Base-by-base conservation (phyloP, 495 filamentous ascomycete genomes). In the Apiosordaria backusii region DNA sequence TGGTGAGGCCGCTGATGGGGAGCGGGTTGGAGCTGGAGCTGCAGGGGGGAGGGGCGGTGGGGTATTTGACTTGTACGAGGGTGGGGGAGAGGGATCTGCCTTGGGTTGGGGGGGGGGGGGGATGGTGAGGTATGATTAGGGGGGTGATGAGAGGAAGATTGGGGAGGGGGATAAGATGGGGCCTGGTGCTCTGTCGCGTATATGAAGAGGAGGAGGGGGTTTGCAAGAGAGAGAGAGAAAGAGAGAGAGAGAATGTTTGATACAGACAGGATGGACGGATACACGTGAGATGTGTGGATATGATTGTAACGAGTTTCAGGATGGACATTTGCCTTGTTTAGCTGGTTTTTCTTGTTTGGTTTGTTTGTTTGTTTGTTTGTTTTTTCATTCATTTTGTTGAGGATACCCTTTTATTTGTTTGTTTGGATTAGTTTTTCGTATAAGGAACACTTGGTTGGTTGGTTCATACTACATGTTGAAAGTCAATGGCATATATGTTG, bases 1-100 rank as follows among this genome's bases (percentile, higher is more conserved):
- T 88, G 26, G 92, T 96, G n/a, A 87, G 88, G 62, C 92, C 92
- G 25, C 77, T 97, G 22, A 94, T 94, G 90, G 85, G 89, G 25
- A 92, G 88, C 70, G 91, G 88, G 61, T 80, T 94, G 21, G 92
- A 95, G 74, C 75, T 93, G 61, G 92, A 96, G 74, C 76, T 82
- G 69, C 52, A 21, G 1, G 63, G 64, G 57, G 52, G 60, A 10
- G 25, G 58, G 27, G 61, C 65, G 66, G 62, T 90, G 54, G 86
- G 84, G 3, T 96, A 96, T 82, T 77, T 97, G 72, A 92, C 90
- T 0, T 97, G 92, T 77, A 90, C 88, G 59, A 85, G 83, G 68
- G 83, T 97, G 10, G 86, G 88, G 70, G 90, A 91, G 70, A 79
- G 83, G 57, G 92, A 97, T 78, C 83, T 91, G 64, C 90, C 90